Base-by-base conservation (phyloP, 192 early-diverging fungal genomes). In the Allomyces macrogynus region DNA sequence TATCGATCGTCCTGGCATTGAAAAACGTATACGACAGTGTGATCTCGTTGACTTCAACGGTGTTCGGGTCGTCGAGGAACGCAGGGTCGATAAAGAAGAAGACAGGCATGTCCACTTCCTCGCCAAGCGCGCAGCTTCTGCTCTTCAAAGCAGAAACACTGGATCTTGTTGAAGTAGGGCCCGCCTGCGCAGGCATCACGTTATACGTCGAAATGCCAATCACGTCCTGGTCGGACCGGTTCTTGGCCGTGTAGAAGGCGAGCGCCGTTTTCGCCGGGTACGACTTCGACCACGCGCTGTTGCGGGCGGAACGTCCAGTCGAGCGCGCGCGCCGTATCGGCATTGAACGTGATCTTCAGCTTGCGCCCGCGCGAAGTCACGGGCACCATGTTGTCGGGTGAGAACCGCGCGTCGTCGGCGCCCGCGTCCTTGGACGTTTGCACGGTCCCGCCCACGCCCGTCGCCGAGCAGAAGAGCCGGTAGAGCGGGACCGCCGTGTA, bases 71-170 rank as follows among this genome's bases (percentile, higher is more conserved):
- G 43, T 85, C 77, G 20, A 84, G 81, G 80, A 99, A 91, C 72
- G 91, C 95, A 0, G 95, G 95, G 66, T 99, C 95, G 64, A 99
- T 89, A 69, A 91, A 99, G 73, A 99, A 99, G 66, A 99, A 99
- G 20, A 92, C 87, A 4, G 88, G 88, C 88, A 92, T 92, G 67
- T 98, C 95, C 7, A 99, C 87, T 63, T 91, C 83, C 73, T 99
- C 95, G 14, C 81, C 81, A 0, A n/a, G 91, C 85, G 64, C 77
- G 78, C 66, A 99, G 76, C 74, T 84, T 86, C 74, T 99, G 95
- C 74, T 96, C 93, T 67, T 99, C 95, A 78, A 99, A 99, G 73
- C 95, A 99, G 68, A 99, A 99, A 71, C 95, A 99, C 71, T 99
- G 95, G 65, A 99, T 93, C 78, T 99, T 99, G 82, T 99, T 99